Conservation (phyloP, 495 filamentous ascomycete species). For the Podospora pseudopauciseta region DNA sequence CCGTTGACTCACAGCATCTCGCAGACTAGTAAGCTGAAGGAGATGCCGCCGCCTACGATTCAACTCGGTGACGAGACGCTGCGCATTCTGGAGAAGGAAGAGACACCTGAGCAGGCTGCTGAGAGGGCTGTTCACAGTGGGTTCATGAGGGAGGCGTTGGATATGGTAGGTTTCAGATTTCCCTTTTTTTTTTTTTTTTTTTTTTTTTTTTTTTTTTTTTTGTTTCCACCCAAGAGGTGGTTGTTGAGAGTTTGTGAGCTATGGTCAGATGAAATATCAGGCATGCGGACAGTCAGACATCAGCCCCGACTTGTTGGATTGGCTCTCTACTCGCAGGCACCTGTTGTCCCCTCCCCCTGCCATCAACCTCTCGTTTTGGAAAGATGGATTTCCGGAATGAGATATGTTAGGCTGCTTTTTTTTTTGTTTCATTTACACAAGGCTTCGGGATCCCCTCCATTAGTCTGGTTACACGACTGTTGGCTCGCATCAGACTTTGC, state of each 20-base stretch:
- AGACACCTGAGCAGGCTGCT: slow-evolving; percentile 31
- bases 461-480: slow-evolving; percentile 1
- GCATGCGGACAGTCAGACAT: neutral
- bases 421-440: slow-evolving; percentile 5
- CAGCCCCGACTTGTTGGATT: neutral
- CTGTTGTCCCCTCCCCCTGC: neutral
- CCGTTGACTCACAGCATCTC: slow-evolving; percentile 22
- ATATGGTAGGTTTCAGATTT: slow-evolving; percentile 51
- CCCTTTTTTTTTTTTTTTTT: neutral
- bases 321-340: neutral
- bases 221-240: neutral
- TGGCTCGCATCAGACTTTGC: slow-evolving; percentile 6
- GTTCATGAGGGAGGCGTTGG: slow-evolving; percentile 68
- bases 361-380: neutral
- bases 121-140: slow-evolving; percentile 45
- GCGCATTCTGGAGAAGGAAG: slow-evolving; percentile 14
- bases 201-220: neutral
- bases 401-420: neutral
- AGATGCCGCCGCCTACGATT: slow-evolving; percentile 13
- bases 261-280: neutral
- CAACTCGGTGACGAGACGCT: slow-evolving; percentile 12
- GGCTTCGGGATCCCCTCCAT: neutral
- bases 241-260: neutral
- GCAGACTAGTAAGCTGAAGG: slow-evolving; percentile 31
- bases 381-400: neutral